These are phyloP conservation scores for Orbilia brochopaga DNA, from an alignment of 2,329 filamentous ascomycete genomes.

Conservation along the genomic window DNA sequence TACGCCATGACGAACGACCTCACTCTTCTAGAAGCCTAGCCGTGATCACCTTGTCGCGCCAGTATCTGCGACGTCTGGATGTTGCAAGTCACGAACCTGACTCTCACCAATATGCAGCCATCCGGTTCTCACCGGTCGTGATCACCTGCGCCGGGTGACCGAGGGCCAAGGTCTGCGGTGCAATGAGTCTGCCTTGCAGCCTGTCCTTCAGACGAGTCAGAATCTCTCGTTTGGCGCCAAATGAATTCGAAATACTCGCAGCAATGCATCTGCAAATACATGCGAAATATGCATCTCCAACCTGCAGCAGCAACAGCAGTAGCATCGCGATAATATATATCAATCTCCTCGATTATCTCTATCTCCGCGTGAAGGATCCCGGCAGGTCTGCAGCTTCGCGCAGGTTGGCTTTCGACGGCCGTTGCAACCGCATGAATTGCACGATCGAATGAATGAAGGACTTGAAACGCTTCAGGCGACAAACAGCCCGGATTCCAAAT, in stretches of 20 bases:
- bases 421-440: not conserved
- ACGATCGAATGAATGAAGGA: not conserved
- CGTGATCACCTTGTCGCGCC: not conserved
- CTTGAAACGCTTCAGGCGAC: conserved; percentile 3
- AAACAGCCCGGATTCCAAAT: conserved; percentile 32
- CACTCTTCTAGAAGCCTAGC: too few species aligned
- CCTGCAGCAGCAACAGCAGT: not conserved
- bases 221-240: not conserved
- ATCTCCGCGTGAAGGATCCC: conserved; percentile 1
- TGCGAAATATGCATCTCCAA: too few species aligned
- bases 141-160: not conserved
- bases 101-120: not conserved
- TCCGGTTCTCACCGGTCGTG: not conserved
- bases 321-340: not conserved
- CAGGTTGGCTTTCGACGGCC: not conserved
- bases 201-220: conserved; percentile 2
- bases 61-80: not conserved
- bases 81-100: too few species aligned
- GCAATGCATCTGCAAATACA: too few species aligned
- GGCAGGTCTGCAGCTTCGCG: not conserved
- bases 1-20: not conserved
- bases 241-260: conserved; percentile 8
- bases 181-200: conserved; percentile 3
- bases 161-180: not conserved
- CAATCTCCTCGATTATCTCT: not conserved